Evolutionary conservation across 306 rosid species (phyloP).

Genomic region (Casuarina glauca): DNA sequence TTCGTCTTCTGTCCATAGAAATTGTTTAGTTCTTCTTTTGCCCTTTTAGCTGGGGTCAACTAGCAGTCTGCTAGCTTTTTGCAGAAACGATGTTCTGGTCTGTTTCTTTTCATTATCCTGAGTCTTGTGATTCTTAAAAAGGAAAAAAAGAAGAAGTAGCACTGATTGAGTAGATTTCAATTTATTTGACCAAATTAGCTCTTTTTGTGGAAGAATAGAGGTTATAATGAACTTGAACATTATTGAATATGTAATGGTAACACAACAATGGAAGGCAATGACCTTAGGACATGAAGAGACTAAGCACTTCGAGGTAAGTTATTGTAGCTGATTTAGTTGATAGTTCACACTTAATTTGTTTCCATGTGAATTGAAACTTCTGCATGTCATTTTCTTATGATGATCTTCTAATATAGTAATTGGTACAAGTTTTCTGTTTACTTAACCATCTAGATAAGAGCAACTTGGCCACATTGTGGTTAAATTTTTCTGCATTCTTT

Average conservation of each 20-base stretch:
- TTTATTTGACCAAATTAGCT: too few species aligned
- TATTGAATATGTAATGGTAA: neutral
- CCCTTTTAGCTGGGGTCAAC: neutral
- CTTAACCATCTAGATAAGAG: neutral
- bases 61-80: neutral
- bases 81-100: neutral
- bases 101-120: neutral
- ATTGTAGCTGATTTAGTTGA: neutral
- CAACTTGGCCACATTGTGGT: neutral
- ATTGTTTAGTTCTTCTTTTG: neutral
- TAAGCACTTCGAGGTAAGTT: neutral
- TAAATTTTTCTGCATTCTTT: neutral
- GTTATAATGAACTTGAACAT: neutral
- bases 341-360: neutral
- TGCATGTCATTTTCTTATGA: neutral
- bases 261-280: neutral
- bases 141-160: too few species aligned
- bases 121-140: neutral
- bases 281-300: neutral
- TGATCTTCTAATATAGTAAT: neutral
- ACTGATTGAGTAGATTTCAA: too few species aligned
- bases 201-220: neutral
- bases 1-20: neutral
- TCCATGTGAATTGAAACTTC: neutral
- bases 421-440: neutral